These are phyloP conservation scores for Aspergillus terreus DNA, from an alignment of 2,329 filamentous ascomycete genomes.

Conservation along the genomic window DNA sequence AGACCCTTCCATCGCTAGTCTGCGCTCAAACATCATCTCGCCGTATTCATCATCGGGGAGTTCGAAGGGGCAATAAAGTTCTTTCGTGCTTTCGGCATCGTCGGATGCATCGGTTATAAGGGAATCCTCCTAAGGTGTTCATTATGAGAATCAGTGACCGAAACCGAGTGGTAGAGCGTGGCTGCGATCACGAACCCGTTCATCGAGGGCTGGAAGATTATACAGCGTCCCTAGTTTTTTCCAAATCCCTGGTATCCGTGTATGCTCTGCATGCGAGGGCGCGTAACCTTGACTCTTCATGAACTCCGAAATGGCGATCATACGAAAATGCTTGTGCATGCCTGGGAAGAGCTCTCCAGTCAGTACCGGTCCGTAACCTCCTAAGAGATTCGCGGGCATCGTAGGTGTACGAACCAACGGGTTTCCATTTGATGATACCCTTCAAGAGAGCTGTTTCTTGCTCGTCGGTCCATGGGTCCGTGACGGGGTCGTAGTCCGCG, in stretches of 20 bases:
- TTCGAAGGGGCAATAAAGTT: conserved; percentile 64
- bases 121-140: conserved; percentile 47
- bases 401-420: conserved; percentile 64
- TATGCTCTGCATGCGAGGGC: conserved; percentile 66
- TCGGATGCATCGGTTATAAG: conserved; percentile 56
- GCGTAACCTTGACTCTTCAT: conserved; percentile 75
- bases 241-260: conserved; percentile 88
- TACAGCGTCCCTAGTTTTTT: conserved; percentile 78
- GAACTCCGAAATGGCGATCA: conserved; percentile 79
- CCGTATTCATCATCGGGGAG: conserved; percentile 53
- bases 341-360: conserved; percentile 40
- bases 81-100: conserved; percentile 45
- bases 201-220: conserved; percentile 80
- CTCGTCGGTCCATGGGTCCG: conserved; percentile 89
- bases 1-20: conserved; percentile 43
- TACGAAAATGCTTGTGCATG: conserved; percentile 91
- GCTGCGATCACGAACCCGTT: conserved; percentile 62
- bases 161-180: not conserved
- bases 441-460: conserved; percentile 92
- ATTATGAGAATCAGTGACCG: conserved; percentile 16
- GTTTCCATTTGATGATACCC: conserved; percentile 89
- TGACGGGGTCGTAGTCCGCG: conserved; percentile 48
- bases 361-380: not conserved
- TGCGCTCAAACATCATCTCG: conserved; percentile 46
- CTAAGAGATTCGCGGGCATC: not conserved